phyloP scores from a whole-genome alignment of 768 basidiomycete genomes.

The Lentinus tigrinus region DNA sequence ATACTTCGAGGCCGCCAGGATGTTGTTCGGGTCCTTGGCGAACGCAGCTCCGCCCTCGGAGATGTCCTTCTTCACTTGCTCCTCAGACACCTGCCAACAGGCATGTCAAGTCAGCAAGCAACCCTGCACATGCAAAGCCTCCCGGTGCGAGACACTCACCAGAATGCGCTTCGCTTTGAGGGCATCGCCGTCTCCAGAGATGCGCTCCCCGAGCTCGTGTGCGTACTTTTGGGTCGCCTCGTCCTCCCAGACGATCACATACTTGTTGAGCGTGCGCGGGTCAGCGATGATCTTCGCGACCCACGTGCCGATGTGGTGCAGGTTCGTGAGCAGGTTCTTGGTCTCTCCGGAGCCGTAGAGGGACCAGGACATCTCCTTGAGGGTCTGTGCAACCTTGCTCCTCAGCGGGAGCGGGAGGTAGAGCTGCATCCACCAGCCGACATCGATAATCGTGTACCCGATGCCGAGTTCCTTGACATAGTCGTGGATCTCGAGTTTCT shows the following conservation, averaged over 20 bases:
- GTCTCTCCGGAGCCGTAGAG: too few relatives aligned
- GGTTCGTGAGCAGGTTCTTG: too few relatives aligned
- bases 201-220: slow-evolving; percentile 19
- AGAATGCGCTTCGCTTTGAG: slow-evolving; percentile 5
- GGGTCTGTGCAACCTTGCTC: too few relatives aligned
- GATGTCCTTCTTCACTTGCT: too few relatives aligned
- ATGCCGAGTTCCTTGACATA: too few relatives aligned
- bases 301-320: slow-evolving; percentile 23
- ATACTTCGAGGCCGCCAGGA: not conserved
- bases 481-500: too few relatives aligned
- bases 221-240: slow-evolving; percentile 25
- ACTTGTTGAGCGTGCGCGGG: slow-evolving; percentile 30
- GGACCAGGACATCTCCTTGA: too few relatives aligned
- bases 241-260: slow-evolving; percentile 28
- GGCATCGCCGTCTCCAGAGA: slow-evolving; percentile 23
- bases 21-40: slow-evolving; percentile 8
- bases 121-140: not conserved
- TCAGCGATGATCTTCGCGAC: slow-evolving; percentile 32
- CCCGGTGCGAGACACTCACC: not conserved
- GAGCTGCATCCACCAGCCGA: too few relatives aligned
- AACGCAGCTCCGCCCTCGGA: too few relatives aligned
- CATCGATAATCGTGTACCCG: too few relatives aligned
- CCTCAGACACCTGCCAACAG: too few relatives aligned
- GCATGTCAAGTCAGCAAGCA: slow-evolving; percentile 16
- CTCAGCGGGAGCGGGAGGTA: too few relatives aligned